Evolutionary conservation across 441 rosid species (phyloP).

Genomic region (Macaranga tanarius): DNA sequence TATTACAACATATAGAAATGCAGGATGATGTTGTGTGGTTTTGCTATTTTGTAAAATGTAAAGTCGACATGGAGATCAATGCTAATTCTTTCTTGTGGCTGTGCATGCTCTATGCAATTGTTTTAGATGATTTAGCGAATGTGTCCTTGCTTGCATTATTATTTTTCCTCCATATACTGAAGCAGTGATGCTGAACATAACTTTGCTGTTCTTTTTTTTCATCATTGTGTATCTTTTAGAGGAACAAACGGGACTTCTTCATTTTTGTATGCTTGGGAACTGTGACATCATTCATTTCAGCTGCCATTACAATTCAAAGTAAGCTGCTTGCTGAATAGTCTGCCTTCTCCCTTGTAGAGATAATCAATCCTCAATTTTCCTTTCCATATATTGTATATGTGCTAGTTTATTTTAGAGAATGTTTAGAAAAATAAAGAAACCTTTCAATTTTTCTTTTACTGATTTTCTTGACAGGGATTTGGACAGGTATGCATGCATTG

Average conservation of each 20-base stretch:
- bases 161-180: not conserved
- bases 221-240: constrained; percentile 42
- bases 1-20: constrained; percentile 2
- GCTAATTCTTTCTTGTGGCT: not conserved
- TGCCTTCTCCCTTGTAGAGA: not conserved
- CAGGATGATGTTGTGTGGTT: not conserved
- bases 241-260: constrained; percentile 86
- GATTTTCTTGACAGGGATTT: constrained; percentile 54
- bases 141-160: not conserved
- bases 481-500: constrained; percentile 43
- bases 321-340: constrained; percentile 29
- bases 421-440: not conserved
- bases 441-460: constrained; percentile 16
- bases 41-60: constrained; percentile 5
- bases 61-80: not conserved
- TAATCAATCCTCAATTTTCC: not conserved
- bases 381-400: not conserved
- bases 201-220: not conserved
- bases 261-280: constrained; percentile 65
- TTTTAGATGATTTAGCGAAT: not conserved
- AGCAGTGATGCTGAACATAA: not conserved
- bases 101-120: not conserved
- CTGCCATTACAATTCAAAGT: constrained; percentile 66
- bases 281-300: constrained; percentile 47
- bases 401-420: not conserved